These are phyloP conservation scores for Geranium incanum DNA, from an alignment of 441 rosid genomes.

Conservation along the genomic window DNA sequence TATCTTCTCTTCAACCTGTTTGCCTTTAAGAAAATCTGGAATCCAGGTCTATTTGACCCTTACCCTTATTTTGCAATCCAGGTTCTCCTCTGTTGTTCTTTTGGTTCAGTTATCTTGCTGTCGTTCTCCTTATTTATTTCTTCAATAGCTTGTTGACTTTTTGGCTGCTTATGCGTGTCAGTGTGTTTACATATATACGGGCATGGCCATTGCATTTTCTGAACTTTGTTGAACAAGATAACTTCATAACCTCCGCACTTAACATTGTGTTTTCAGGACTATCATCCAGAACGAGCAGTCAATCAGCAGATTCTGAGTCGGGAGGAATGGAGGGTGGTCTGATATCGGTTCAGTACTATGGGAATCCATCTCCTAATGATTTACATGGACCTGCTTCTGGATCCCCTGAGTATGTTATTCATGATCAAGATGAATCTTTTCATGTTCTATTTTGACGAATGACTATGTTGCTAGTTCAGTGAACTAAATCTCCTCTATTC, in stretches of 20 bases:
- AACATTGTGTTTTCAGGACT: constrained; percentile 33
- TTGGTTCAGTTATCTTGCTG: background rate
- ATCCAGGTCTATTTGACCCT: background rate
- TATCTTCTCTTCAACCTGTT: background rate
- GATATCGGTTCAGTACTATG: constrained; percentile 47
- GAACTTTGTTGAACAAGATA: too few relatives aligned
- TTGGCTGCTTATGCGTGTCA: background rate
- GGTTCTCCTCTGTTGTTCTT: background rate
- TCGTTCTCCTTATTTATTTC: background rate
- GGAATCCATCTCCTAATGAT: constrained; percentile 38
- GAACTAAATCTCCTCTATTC: background rate
- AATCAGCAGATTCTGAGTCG: constrained; percentile 22
- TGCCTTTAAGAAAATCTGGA: background rate
- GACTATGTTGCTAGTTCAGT: background rate
- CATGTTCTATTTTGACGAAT: background rate
- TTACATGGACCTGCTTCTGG: constrained; percentile 23
- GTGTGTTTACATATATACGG: background rate
- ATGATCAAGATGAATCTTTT: background rate
- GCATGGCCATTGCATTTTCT: too few relatives aligned
- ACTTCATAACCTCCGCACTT: background rate
- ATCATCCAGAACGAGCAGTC: constrained; percentile 32
- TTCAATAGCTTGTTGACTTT: background rate
- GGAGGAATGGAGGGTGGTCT: constrained; percentile 34
- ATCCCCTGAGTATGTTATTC: background rate
- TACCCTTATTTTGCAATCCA: background rate